Conservation (phyloP, 2,329 filamentous ascomycete genomes). For the Ascochyta pisi region DNA sequence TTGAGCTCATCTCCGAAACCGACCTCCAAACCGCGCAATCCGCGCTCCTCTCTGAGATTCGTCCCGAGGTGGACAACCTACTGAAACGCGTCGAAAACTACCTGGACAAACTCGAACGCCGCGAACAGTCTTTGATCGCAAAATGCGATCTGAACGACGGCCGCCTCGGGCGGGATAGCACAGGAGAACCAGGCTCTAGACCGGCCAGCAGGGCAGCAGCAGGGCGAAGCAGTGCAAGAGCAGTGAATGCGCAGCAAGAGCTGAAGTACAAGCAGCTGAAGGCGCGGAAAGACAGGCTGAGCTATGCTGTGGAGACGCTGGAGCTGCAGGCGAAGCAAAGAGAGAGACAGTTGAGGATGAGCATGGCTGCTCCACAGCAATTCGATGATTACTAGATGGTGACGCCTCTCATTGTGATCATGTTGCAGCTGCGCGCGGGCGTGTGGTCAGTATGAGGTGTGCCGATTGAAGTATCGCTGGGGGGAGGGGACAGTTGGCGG, state of each 20-base stretch:
- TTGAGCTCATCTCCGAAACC: constrained; percentile 87
- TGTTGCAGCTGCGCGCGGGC: background rate
- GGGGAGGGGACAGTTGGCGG: background rate
- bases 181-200: constrained; percentile 30
- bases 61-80: constrained; percentile 81
- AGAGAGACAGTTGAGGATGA: constrained; percentile 75
- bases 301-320: constrained; percentile 84
- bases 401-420: background rate
- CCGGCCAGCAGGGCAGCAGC: constrained; percentile 32
- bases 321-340: constrained; percentile 84
- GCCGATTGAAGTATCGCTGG: background rate
- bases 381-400: constrained; percentile 41
- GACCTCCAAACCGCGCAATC: constrained; percentile 82
- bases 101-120: constrained; percentile 80
- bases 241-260: constrained; percentile 57
- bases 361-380: constrained; percentile 65
- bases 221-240: constrained; percentile 38
- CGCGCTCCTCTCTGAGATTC: constrained; percentile 84
- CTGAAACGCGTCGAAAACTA: constrained; percentile 83
- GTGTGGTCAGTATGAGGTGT: background rate
- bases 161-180: constrained; percentile 56
- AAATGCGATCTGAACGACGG: constrained; percentile 85
- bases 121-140: constrained; percentile 83
- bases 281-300: constrained; percentile 83
- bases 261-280: constrained; percentile 70